Evolutionary conservation across 1,284 basidiomycete species (phyloP).

Genomic region (Leccinum variabile): DNA sequence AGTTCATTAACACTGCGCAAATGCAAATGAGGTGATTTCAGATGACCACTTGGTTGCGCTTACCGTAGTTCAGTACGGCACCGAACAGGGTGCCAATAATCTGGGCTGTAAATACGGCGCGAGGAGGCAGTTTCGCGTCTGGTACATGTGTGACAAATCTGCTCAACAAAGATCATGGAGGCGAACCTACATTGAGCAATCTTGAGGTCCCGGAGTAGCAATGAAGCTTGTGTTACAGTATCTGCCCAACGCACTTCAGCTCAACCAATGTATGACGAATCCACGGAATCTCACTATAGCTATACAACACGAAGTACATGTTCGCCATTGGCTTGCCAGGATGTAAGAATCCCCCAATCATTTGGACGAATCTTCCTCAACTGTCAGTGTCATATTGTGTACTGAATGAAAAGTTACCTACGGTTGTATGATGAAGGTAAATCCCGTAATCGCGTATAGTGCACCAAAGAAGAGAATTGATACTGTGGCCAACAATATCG

Average conservation of each 20-base stretch:
- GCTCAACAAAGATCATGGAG: slow-evolving; percentile 1
- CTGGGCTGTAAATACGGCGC: slow-evolving; percentile 63
- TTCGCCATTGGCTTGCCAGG: slow-evolving; percentile 58
- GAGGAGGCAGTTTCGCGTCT: slow-evolving; percentile 64
- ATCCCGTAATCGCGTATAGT: slow-evolving; percentile 55
- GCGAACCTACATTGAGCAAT: slow-evolving; percentile 51
- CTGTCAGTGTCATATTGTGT: slow-evolving; percentile 13
- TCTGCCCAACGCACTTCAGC: slow-evolving; percentile 31
- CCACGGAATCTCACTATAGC: slow-evolving; percentile 39
- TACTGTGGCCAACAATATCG: slow-evolving; percentile 42
- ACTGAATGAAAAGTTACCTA: slow-evolving; percentile 41
- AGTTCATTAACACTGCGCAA: slow-evolving; percentile 49
- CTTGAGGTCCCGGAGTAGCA: slow-evolving; percentile 55
- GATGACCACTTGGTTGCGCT: slow-evolving; percentile 16
- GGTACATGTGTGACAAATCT: neutral
- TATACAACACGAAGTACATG: slow-evolving; percentile 57
- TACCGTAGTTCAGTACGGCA: slow-evolving; percentile 51
- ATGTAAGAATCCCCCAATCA: slow-evolving; percentile 62
- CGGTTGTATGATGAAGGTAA: slow-evolving; percentile 36
- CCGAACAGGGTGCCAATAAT: slow-evolving; percentile 49
- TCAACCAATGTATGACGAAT: neutral
- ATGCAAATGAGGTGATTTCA: slow-evolving; percentile 2
- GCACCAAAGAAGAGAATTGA: slow-evolving; percentile 51
- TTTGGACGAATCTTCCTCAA: slow-evolving; percentile 46
- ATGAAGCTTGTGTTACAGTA: slow-evolving; percentile 44